phyloP scores from a whole-genome alignment of 306 rosid genomes.

The Myrica gale region DNA sequence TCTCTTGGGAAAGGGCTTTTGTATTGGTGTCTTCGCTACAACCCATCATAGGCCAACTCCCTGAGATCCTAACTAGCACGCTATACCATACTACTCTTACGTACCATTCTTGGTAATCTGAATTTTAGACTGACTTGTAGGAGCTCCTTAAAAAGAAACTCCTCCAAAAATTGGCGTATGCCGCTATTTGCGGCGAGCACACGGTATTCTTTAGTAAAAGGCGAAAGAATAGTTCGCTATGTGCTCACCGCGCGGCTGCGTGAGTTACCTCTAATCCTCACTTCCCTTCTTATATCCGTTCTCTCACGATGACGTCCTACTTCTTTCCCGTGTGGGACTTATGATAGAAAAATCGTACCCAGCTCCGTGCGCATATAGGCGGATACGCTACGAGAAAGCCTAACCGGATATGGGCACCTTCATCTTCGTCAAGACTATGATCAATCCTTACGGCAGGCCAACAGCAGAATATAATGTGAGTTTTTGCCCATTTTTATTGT shows the following conservation, averaged over 20 bases:
- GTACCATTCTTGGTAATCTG: too few species aligned
- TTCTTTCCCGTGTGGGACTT: not conserved
- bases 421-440: too few species aligned
- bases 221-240: slow-evolving; percentile 65
- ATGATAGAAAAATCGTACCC: not conserved
- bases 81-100: too few species aligned
- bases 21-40: too few species aligned
- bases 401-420: too few species aligned
- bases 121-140: not conserved
- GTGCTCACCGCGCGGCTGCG: slow-evolving; percentile 45
- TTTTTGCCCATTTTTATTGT: too few species aligned
- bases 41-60: too few species aligned
- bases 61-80: too few species aligned
- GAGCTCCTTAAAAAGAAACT: not conserved
- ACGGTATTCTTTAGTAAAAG: slow-evolving; percentile 75
- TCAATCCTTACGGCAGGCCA: too few species aligned
- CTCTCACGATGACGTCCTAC: not conserved
- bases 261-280: fast-evolving
- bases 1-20: too few species aligned
- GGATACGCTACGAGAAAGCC: not conserved
- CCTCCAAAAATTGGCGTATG: slow-evolving; percentile 39
- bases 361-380: not conserved
- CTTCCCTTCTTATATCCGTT: not conserved
- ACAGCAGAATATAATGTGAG: too few species aligned
- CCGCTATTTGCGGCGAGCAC: slow-evolving; percentile 34